Percentiles rank a stretch among this genome's conserved stretches.
Conservation (phyloP, 108 stramenopile genomes). For the Cyclotella choctawhatcheeana region DNA sequence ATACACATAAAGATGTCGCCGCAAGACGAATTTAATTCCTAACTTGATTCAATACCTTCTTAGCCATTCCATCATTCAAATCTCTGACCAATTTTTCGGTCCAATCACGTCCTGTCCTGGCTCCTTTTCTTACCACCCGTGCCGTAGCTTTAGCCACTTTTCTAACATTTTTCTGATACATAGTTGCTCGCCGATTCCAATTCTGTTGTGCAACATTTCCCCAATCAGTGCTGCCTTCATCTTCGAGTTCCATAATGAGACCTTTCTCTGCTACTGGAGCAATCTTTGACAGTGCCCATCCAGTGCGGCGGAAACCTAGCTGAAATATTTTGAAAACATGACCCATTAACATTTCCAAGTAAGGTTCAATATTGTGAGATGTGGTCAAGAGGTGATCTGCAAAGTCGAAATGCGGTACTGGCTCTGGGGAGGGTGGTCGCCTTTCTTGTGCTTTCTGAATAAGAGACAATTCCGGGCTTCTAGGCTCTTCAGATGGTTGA, state of each 20-base stretch:
- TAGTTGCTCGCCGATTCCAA: constrained; percentile 18
- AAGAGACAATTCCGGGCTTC: background rate
- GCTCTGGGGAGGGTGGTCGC: background rate
- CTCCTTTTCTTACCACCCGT: background rate
- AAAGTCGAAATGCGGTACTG: background rate
- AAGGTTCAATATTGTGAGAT: constrained; percentile 5
- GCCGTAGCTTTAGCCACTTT: constrained; percentile 1
- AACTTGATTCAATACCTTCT: background rate
- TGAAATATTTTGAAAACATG: constrained; percentile 21
- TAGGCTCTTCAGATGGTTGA: background rate
- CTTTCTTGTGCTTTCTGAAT: background rate
- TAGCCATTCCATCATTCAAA: background rate
- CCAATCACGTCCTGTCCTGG: background rate
- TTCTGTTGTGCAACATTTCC: constrained; percentile 20
- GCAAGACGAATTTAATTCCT: background rate
- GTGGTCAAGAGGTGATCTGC: background rate
- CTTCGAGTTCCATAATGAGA: constrained; percentile 27
- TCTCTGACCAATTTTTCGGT: background rate
- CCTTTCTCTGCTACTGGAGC: constrained; percentile 21
- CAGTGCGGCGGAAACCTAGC: constrained; percentile 5
- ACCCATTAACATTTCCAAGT: constrained; percentile 14
- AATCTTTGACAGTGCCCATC: constrained; percentile 12
- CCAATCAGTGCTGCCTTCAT: background rate
- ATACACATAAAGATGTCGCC: background rate
- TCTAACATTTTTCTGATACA: constrained; percentile 21